Evolutionary conservation across 305 asterid genomes (phyloP).

Genomic region (Fraxinus paxiana): DNA sequence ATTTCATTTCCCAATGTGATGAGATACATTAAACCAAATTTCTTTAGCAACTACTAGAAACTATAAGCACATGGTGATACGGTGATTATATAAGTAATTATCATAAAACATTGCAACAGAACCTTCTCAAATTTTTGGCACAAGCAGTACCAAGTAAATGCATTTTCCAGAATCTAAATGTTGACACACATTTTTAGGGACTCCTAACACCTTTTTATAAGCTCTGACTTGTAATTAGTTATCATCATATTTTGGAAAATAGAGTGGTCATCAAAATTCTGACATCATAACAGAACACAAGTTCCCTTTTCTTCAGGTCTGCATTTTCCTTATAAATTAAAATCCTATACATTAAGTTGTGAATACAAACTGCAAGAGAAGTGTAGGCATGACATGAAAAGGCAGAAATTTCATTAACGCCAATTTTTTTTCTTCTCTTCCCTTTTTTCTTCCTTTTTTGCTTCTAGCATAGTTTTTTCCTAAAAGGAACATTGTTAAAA

Average conservation of each 20-base stretch:
- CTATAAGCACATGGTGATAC: neutral
- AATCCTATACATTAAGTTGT: neutral
- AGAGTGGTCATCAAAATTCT: neutral
- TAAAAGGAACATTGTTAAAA: neutral
- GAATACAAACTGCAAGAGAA: neutral
- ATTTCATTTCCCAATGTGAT: neutral
- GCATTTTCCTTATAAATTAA: neutral
- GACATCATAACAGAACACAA: neutral
- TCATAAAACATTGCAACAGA: neutral
- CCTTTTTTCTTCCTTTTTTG: neutral
- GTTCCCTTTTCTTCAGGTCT: neutral
- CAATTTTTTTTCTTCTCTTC: neutral
- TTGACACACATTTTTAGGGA: neutral
- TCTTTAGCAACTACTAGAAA: conserved; percentile 12
- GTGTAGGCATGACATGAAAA: neutral
- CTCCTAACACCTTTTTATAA: neutral
- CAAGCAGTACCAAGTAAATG: neutral
- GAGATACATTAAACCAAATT: neutral
- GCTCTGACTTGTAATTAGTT: neutral
- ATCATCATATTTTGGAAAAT: conserved; percentile 1
- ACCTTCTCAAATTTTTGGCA: neutral
- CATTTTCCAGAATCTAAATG: neutral
- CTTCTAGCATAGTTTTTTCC: neutral
- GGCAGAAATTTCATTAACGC: neutral
- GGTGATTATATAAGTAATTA: neutral